These are phyloP conservation scores for Pseudopithomyces chartarum DNA, from an alignment of 2,329 filamentous ascomycete species.

Conservation along the genomic window DNA sequence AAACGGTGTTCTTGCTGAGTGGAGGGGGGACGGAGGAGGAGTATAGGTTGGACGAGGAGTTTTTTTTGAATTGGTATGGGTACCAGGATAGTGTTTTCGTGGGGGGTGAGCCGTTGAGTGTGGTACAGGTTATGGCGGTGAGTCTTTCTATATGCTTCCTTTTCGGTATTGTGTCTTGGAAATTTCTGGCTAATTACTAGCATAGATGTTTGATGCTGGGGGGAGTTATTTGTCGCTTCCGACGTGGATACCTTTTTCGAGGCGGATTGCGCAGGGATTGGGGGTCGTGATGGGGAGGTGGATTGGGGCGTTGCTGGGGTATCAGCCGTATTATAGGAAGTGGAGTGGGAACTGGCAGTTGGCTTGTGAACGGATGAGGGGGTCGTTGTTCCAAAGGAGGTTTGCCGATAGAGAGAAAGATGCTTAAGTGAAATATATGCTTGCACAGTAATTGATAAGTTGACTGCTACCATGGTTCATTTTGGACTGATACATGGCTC, in stretches of 20 bases:
- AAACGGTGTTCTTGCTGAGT: slow-evolving; percentile 24
- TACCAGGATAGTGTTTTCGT: slow-evolving; percentile 38
- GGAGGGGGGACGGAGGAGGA: slow-evolving; percentile 25
- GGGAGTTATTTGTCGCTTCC: slow-evolving; percentile 45
- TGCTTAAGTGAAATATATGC: too few species aligned
- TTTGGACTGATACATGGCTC: too few species aligned
- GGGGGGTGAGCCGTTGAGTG: slow-evolving; percentile 27
- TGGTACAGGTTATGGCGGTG: slow-evolving; percentile 43
- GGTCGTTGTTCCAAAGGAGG: background rate
- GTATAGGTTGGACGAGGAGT: slow-evolving; percentile 40
- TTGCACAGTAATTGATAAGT: too few species aligned
- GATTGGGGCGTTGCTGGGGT: slow-evolving; percentile 46
- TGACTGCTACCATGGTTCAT: too few species aligned
- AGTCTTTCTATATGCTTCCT: slow-evolving; percentile 5
- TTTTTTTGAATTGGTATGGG: slow-evolving; percentile 48
- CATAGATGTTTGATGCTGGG: slow-evolving; percentile 49
- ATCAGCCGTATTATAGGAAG: slow-evolving; percentile 45
- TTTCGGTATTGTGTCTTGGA: too few species aligned
- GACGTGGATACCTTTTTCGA: slow-evolving; percentile 45
- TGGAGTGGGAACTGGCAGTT: slow-evolving; percentile 48
- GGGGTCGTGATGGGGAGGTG: slow-evolving; percentile 47
- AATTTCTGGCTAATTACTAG: too few species aligned
- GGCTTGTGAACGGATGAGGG: slow-evolving; percentile 41
- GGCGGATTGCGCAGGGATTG: too few species aligned
- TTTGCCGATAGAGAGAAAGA: too few species aligned